phyloP scores from a whole-genome alignment of 2,329 filamentous ascomycete species.

The Xylaria sp. region DNA sequence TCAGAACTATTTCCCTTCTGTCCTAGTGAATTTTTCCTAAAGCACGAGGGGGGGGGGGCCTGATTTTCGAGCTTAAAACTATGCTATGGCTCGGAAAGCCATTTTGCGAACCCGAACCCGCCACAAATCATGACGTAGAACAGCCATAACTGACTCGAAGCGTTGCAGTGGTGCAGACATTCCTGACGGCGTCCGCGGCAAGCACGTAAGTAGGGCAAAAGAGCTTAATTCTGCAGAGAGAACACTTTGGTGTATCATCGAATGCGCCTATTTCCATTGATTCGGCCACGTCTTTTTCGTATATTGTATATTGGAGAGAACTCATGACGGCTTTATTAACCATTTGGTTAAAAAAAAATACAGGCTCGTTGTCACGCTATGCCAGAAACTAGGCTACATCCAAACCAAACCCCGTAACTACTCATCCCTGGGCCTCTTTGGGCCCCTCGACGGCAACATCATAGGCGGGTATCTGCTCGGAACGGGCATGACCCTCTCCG shows the following conservation, averaged over 20 bases:
- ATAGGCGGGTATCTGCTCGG: conserved; percentile 71
- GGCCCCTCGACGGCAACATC: conserved; percentile 70
- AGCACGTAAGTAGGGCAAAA: conserved; percentile 65
- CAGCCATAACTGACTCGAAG: neutral
- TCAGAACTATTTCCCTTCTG: neutral
- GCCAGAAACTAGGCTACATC: conserved; percentile 56
- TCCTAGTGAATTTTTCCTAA: neutral
- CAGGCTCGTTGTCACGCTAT: conserved; percentile 54
- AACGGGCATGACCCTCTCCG: conserved; percentile 72
- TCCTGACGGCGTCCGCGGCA: conserved; percentile 69
- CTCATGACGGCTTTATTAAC: conserved; percentile 16
- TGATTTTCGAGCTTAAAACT: too few relatives aligned
- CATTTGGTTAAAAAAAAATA: neutral
- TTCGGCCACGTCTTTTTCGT: conserved; percentile 3
- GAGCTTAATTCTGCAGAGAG: neutral
- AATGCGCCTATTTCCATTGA: neutral
- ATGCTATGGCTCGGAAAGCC: neutral
- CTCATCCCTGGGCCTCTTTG: conserved; percentile 63
- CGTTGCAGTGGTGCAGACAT: conserved; percentile 65
- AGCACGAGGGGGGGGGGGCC: neutral
- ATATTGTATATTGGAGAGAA: conserved; percentile 14
- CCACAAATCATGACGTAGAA: neutral
- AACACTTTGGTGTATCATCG: neutral
- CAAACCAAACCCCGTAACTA: conserved; percentile 59
- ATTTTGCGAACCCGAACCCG: neutral